phyloP scores from a whole-genome alignment of 2,329 filamentous ascomycete species.

The Pseudocercospora musae region DNA sequence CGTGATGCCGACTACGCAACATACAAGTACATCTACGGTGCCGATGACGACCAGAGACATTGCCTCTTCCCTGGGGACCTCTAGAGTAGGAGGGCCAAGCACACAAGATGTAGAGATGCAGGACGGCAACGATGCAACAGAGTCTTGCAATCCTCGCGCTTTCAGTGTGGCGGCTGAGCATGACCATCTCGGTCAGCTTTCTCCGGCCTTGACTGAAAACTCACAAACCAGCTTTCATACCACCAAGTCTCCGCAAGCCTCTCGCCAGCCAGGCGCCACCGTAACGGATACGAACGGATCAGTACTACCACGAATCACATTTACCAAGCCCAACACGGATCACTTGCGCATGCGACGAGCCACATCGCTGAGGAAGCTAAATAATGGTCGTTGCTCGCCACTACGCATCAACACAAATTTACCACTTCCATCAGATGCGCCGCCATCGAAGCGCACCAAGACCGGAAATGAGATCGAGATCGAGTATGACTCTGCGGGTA shows the following conservation, averaged over 20 bases:
- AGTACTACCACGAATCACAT: neutral
- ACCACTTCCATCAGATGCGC: neutral
- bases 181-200: neutral
- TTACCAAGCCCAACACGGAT: conserved; percentile 5
- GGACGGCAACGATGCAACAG: neutral
- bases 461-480: conserved; percentile 25
- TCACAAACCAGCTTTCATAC: neutral
- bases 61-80: neutral
- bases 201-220: neutral
- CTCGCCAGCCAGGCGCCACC: neutral
- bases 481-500: conserved; percentile 22
- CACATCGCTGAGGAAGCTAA: conserved; percentile 30
- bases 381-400: conserved; percentile 26
- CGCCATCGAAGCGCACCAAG: conserved; percentile 18
- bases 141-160: neutral
- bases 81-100: neutral
- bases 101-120: conserved; percentile 1
- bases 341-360: conserved; percentile 28
- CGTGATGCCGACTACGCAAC: conserved; percentile 9
- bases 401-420: conserved; percentile 21
- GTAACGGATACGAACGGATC: neutral
- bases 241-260: neutral
- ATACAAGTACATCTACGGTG: conserved; percentile 23
- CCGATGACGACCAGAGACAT: conserved; percentile 15
- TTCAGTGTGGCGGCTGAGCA: neutral